Percentiles rank a stretch among this genome's conserved stretches.
phyloP scores from a whole-genome alignment of 2,329 filamentous ascomycete genomes.

The Phialocephala sp. region DNA sequence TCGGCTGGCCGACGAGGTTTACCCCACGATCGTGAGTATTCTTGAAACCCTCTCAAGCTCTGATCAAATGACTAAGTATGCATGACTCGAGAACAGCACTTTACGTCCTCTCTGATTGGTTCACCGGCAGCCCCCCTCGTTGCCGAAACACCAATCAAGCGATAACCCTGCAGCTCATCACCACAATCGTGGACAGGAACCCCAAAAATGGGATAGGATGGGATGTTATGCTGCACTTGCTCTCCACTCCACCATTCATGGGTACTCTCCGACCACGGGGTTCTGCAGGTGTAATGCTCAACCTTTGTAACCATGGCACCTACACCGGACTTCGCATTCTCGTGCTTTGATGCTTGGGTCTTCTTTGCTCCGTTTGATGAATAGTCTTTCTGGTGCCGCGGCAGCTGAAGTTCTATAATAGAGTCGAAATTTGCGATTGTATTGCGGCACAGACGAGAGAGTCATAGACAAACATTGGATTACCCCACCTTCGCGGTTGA shows the following conservation, averaged over 20 bases:
- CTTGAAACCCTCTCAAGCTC: background rate
- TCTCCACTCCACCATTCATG: conserved; percentile 2
- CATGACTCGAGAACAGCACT: background rate
- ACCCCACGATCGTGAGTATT: background rate
- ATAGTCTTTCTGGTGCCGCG: too few relatives aligned
- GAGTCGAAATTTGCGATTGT: background rate
- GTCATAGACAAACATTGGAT: background rate
- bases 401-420: background rate
- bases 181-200: background rate
- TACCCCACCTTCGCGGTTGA: conserved; percentile 15
- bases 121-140: background rate
- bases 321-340: background rate
- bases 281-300: background rate
- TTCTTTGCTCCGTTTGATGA: too few relatives aligned
- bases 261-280: conserved; percentile 3
- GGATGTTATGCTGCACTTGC: too few relatives aligned
- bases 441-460: background rate
- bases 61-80: background rate
- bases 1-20: background rate
- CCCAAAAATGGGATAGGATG: conserved; percentile 5
- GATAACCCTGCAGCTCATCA: background rate
- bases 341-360: background rate
- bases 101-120: background rate
- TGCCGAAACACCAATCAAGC: background rate
- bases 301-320: background rate